A percentile compares a stretch with the other conserved stretches of the same genome.
phyloP scores from a whole-genome alignment of 2,329 filamentous ascomycete species.

The Madurella mycetomatis region DNA sequence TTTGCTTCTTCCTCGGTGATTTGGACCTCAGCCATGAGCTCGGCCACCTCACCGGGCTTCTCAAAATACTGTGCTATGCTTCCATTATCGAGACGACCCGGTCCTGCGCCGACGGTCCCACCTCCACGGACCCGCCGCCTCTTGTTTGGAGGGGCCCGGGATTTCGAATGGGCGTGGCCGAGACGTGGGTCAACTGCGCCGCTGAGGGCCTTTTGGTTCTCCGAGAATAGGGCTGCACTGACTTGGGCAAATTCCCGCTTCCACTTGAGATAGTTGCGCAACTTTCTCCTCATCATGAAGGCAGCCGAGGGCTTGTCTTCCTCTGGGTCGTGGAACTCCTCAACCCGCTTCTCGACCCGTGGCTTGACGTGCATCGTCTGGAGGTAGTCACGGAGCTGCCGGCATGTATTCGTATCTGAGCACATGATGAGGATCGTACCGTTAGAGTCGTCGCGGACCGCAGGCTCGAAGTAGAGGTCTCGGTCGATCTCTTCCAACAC shows the following conservation, averaged over 20 bases:
- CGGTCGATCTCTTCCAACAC: slow-evolving; percentile 90
- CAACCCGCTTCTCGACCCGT: slow-evolving; percentile 41
- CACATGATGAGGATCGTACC: slow-evolving; percentile 97
- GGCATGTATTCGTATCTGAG: slow-evolving; percentile 76
- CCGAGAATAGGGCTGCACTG: slow-evolving; percentile 70
- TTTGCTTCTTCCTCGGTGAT: slow-evolving; percentile 72
- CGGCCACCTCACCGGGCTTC: slow-evolving; percentile 74
- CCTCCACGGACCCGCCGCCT: slow-evolving; percentile 79
- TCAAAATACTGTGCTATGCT: slow-evolving; percentile 77
- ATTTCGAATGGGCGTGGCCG: slow-evolving; percentile 40
- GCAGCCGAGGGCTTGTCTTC: slow-evolving; percentile 65
- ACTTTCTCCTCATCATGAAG: slow-evolving; percentile 84
- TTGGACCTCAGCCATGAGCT: slow-evolving; percentile 75
- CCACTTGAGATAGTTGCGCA: slow-evolving; percentile 86
- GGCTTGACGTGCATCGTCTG: slow-evolving; percentile 80
- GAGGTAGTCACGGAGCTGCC: slow-evolving; percentile 85
- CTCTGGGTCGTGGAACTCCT: slow-evolving; percentile 46
- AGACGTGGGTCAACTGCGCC: slow-evolving; percentile 57
- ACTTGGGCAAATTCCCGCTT: slow-evolving; percentile 85
- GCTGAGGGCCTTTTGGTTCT: slow-evolving; percentile 73
- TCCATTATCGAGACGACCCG: slow-evolving; percentile 65
- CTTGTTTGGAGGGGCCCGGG: slow-evolving; percentile 73
- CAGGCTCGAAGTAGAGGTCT: slow-evolving; percentile 79
- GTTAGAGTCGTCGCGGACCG: slow-evolving; percentile 74
- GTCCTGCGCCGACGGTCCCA: slow-evolving; percentile 52